Base-by-base conservation (phyloP, 1,284 basidiomycete species). In the Rhodotorula sp. region DNA sequence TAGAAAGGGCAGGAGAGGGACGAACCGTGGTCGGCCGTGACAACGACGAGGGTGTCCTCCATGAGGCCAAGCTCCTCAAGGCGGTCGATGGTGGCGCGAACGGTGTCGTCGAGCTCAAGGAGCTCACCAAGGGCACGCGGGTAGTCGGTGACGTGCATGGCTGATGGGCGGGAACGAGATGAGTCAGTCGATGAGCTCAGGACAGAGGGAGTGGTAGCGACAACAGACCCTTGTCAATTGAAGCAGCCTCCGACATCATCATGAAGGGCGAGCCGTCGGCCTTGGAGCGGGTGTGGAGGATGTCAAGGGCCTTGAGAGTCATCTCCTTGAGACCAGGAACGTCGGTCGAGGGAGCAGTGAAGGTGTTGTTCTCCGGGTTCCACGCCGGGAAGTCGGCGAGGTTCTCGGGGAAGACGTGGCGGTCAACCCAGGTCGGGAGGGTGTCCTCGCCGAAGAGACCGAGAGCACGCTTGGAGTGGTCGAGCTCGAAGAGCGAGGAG, bases 311-410 rank as follows among this genome's bases (percentile, higher is more conserved):
- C 60, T 67, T 62, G 48, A 64, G 42, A 42, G 82, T 83, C 82
- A 84, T 83, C n/a, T 84, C 80, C 73, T 81, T 82, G 64, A 83
- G 79, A 42, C 82, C 82, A 14, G 83, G 82, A 62, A 80, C 80
- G 77, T 83, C 81, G 59, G 77, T 74, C 60, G 45, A 10, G 16
- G 55, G 67, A 0, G 68, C 70, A 25, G 66, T 60, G 46, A 66
- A 72, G 25, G 62, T 64, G 21, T 53, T 46, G 63, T 65, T 65
- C 4, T 42, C 56, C 23, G 27, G 7, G 44, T 61, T 48, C 61
- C 54, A 74, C 1, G 64, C 59, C 7, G 42, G 52, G 21, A 64
- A 68, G 48, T 49, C 46, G 50, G 42, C 69, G 16, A 83, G 77
- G 61, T 80, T 78, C 61, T 80, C 77, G 27, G 77, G 78, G 80